A percentile compares a stretch with the other conserved stretches of the same genome.
Conservation (phyloP, 1,284 basidiomycete genomes). For the Fomitopsis pinicola region DNA sequence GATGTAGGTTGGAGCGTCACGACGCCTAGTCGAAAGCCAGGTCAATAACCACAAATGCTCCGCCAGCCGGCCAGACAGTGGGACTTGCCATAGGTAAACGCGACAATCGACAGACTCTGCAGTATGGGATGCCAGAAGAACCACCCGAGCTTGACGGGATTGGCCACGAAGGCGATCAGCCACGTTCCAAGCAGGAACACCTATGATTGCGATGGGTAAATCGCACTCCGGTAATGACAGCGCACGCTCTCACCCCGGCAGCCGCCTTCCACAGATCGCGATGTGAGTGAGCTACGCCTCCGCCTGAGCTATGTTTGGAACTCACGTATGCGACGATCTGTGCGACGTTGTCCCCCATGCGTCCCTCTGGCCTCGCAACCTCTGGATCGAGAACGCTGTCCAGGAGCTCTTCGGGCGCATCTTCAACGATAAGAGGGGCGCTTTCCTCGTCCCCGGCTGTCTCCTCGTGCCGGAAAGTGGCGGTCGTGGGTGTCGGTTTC, state of each 20-base stretch:
- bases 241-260: constrained; percentile 5
- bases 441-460: constrained; percentile 12
- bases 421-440: constrained; percentile 10
- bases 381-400: constrained; percentile 33
- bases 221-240: background rate
- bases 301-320: constrained; percentile 2
- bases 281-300: background rate
- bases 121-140: constrained; percentile 64
- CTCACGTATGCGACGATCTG: constrained; percentile 37
- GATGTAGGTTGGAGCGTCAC: constrained; percentile 73
- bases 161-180: constrained; percentile 45
- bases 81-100: constrained; percentile 54
- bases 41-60: background rate
- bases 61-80: background rate
- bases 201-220: constrained; percentile 25
- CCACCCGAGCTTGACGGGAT: constrained; percentile 48
- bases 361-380: constrained; percentile 32
- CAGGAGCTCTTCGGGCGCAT: background rate
- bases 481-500: background rate
- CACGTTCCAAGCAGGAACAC: constrained; percentile 47
- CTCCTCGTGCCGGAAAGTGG: background rate
- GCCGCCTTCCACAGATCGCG: constrained; percentile 15
- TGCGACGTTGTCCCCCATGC: constrained; percentile 37
- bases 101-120: constrained; percentile 49
- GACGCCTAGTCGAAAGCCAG: constrained; percentile 37